These are phyloP conservation scores for Plasmodium gallinaceum DNA, from an alignment of 169 alveolate species.

Conservation along the genomic window DNA sequence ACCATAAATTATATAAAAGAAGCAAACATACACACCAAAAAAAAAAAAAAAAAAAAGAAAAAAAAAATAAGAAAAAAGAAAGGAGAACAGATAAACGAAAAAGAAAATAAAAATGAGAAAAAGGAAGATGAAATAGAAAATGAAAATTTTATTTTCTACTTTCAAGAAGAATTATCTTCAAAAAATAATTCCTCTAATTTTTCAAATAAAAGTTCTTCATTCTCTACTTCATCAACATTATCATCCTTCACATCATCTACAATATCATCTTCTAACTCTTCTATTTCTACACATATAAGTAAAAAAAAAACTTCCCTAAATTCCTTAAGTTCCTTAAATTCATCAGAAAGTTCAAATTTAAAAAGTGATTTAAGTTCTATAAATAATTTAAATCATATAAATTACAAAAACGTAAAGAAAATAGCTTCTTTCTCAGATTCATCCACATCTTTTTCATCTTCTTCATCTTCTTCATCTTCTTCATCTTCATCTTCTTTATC, in stretches of 20 bases:
- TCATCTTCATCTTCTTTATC: constrained; percentile 10
- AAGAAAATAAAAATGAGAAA: neutral
- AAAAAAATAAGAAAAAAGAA: neutral
- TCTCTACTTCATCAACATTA: neutral
- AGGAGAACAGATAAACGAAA: neutral
- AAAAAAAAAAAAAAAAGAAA: too few species aligned
- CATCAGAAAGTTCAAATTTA: neutral
- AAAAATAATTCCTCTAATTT: neutral
- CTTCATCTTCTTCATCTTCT: constrained; percentile 5
- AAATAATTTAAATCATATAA: neutral
- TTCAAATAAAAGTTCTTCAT: neutral
- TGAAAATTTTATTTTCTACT: constrained; percentile 14
- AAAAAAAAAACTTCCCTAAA: neutral
- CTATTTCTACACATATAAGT: neutral
- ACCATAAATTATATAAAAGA: neutral
- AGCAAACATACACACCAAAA: too few species aligned
- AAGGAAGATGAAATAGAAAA: constrained; percentile 4
- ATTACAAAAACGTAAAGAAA: neutral
- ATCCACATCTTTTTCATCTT: neutral
- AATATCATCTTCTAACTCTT: neutral
- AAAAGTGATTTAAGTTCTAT: neutral
- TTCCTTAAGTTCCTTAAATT: neutral
- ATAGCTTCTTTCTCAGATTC: neutral
- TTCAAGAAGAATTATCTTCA: constrained; percentile 12
- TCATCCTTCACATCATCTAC: neutral